Percentiles rank a stretch among this genome's conserved stretches.
Evolutionary conservation across 169 alveolate species (phyloP).

Genomic region (Plasmodium coatneyi): DNA sequence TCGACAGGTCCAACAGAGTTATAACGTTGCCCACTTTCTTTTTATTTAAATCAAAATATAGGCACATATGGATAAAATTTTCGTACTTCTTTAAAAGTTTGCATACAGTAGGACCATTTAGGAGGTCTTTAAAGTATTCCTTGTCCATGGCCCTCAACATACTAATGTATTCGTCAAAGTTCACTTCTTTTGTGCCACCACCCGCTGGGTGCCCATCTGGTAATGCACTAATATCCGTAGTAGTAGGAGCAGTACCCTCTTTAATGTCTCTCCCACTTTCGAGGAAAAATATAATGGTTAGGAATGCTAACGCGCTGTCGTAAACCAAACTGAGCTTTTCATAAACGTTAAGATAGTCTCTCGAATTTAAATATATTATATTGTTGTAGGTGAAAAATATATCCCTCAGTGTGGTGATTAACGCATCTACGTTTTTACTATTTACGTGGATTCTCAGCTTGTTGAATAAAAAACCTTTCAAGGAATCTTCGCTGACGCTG

Average conservation of each 20-base stretch:
- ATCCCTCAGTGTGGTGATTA: slow-evolving; percentile 51
- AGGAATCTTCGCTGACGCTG: slow-evolving; percentile 31
- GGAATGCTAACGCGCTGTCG: slow-evolving; percentile 14
- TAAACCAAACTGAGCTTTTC: slow-evolving; percentile 45
- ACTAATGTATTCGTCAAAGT: slow-evolving; percentile 33
- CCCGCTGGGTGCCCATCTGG: background rate
- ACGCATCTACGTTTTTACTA: slow-evolving; percentile 16
- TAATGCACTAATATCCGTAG: background rate
- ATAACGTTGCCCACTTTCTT: slow-evolving; percentile 52
- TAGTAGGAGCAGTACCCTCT: background rate
- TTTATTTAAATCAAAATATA: slow-evolving; percentile 70
- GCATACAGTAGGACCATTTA: background rate
- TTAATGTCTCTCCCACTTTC: slow-evolving; percentile 21
- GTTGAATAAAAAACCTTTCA: slow-evolving; percentile 66
- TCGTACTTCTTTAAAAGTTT: slow-evolving; percentile 51
- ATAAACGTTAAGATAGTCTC: slow-evolving; percentile 38
- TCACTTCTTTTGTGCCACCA: slow-evolving; percentile 12
- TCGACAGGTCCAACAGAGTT: slow-evolving; percentile 41
- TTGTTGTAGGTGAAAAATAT: slow-evolving; percentile 58
- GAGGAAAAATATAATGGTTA: slow-evolving; percentile 28
- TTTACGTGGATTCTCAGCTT: slow-evolving; percentile 27
- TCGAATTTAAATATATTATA: slow-evolving; percentile 66
- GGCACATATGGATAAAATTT: slow-evolving; percentile 63
- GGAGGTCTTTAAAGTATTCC: slow-evolving; percentile 37
- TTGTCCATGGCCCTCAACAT: slow-evolving; percentile 29